Evolutionary conservation across 2,329 filamentous ascomycete species (phyloP), one percentile per base, ranked within the genome.

Genomic region (Scedosporium minutisporum): DNA sequence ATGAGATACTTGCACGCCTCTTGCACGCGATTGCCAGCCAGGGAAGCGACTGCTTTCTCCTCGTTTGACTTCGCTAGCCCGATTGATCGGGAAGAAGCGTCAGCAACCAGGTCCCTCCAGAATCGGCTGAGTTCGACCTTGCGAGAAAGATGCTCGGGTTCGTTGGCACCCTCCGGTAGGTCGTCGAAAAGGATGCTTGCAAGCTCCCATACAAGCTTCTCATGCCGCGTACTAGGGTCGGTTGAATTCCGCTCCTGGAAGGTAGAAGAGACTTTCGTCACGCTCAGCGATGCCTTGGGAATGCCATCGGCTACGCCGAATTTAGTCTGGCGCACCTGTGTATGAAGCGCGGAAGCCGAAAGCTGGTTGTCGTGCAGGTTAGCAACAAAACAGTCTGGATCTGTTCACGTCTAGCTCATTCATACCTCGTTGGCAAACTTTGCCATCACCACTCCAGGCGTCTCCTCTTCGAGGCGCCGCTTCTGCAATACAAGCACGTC

Each of bases 151-250:
- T 78, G 72, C 4, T 72, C 68, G 0, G 74, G 69, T 10, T 77
- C 68, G 1, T 80, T 76, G 2, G 73, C 63, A 2, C 77, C 74
- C 33, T 81, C 71, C 16, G 77, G 77, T 10, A 85, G 65, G n/a
- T 86, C 80, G 66, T 96, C 92, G 70, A 96, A 99, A 3, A 99
- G 81, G 44, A 97, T 87, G 63, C 90, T 89, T 1, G 91, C 88
- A 42, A 99, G 80, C 65, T 91, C 84, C 95, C 96, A 99, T 1
- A 95, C 86, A 14, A 86, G 80, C 69, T 86, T 85, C 74, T 96
- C 91, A 63, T 91, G 84, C 21, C 77, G 73, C 62, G 74, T 78
- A 23, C 78, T 79, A 16, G 77, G 75, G 66, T 77, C 73, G 21
- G 71, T 75, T 67, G 73, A 69, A 46, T 75, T 75, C 57, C 75